Conservation (phyloP, 2,329 filamentous ascomycete genomes). For the Teratosphaeria destructans region DNA sequence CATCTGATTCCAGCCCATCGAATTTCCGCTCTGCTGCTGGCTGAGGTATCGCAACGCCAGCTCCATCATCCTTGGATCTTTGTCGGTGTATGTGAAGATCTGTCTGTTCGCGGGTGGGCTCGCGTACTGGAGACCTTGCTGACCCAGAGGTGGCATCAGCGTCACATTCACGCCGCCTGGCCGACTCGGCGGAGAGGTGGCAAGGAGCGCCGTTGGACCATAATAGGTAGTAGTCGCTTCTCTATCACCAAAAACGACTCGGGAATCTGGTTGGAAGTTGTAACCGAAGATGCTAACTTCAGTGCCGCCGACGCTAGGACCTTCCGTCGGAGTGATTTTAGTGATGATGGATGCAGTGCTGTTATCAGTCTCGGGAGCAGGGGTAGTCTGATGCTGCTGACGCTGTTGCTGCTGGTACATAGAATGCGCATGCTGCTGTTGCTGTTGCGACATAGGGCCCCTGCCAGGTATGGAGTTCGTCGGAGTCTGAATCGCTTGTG, state of each 20-base stretch:
- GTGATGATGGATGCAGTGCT: slow-evolving; percentile 50
- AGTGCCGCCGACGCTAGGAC: slow-evolving; percentile 70
- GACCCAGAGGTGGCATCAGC: slow-evolving; percentile 34
- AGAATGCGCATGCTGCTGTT: neutral
- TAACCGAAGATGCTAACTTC: slow-evolving; percentile 79
- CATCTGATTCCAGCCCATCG: slow-evolving; percentile 20
- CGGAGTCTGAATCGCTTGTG: slow-evolving; percentile 19
- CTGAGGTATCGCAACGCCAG: slow-evolving; percentile 40
- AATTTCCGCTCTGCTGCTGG: slow-evolving; percentile 24
- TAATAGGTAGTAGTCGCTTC: slow-evolving; percentile 65
- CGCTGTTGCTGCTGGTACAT: slow-evolving; percentile 4
- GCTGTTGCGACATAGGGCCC: slow-evolving; percentile 7
- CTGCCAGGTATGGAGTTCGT: slow-evolving; percentile 11
- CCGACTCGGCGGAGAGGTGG: slow-evolving; percentile 61
- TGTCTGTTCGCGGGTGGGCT: slow-evolving; percentile 14
- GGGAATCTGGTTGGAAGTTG: slow-evolving; percentile 66
- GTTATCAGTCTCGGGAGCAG: neutral
- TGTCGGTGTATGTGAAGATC: slow-evolving; percentile 45
- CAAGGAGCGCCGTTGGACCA: slow-evolving; percentile 71
- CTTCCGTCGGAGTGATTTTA: slow-evolving; percentile 74
- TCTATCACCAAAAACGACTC: slow-evolving; percentile 73
- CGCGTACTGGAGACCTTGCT: slow-evolving; percentile 20
- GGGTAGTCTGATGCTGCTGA: neutral
- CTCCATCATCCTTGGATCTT: slow-evolving; percentile 35
- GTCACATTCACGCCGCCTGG: slow-evolving; percentile 62